phyloP scores from a whole-genome alignment of 768 basidiomycete species.

The Podaxis carcinomalis region DNA sequence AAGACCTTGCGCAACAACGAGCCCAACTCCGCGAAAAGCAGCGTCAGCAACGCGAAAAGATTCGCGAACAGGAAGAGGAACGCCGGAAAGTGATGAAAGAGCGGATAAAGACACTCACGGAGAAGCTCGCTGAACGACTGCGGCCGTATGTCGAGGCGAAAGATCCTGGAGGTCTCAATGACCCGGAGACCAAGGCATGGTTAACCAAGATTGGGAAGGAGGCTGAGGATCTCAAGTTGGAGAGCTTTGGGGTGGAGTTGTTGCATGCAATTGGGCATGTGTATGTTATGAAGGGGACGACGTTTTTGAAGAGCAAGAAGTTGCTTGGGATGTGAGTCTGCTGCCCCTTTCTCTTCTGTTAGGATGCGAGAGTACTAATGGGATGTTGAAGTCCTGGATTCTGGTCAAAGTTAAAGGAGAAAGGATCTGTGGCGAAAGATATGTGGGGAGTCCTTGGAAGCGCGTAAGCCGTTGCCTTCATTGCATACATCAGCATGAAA shows the following conservation, averaged over 20 bases:
- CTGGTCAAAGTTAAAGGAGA: slow-evolving; percentile 92
- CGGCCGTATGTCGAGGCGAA: slow-evolving; percentile 91
- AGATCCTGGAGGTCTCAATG: slow-evolving; percentile 72
- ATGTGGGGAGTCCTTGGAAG: slow-evolving; percentile 96
- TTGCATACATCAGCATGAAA: neutral
- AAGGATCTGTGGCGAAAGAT: slow-evolving; percentile 89
- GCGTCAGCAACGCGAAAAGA: slow-evolving; percentile 73
- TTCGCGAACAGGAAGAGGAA: slow-evolving; percentile 78
- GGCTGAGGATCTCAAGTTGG: slow-evolving; percentile 92
- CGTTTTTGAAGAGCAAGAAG: slow-evolving; percentile 86
- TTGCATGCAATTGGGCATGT: slow-evolving; percentile 88
- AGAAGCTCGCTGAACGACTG: slow-evolving; percentile 80
- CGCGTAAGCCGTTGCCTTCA: slow-evolving; percentile 57
- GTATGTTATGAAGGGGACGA: slow-evolving; percentile 91
- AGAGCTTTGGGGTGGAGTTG: slow-evolving; percentile 97
- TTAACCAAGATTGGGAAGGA: slow-evolving; percentile 75
- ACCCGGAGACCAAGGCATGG: slow-evolving; percentile 79
- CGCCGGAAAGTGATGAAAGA: slow-evolving; percentile 75
- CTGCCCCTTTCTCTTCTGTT: slow-evolving; percentile 6
- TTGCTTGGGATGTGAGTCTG: slow-evolving; percentile 80
- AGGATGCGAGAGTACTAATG: slow-evolving; percentile 3
- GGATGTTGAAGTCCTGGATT: slow-evolving; percentile 67
- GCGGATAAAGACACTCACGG: slow-evolving; percentile 68
- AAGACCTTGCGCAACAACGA: slow-evolving; percentile 16
- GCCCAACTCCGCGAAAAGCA: slow-evolving; percentile 37